phyloP scores from a whole-genome alignment of 768 basidiomycete species.

The Lactifluus hygrophoroides region DNA sequence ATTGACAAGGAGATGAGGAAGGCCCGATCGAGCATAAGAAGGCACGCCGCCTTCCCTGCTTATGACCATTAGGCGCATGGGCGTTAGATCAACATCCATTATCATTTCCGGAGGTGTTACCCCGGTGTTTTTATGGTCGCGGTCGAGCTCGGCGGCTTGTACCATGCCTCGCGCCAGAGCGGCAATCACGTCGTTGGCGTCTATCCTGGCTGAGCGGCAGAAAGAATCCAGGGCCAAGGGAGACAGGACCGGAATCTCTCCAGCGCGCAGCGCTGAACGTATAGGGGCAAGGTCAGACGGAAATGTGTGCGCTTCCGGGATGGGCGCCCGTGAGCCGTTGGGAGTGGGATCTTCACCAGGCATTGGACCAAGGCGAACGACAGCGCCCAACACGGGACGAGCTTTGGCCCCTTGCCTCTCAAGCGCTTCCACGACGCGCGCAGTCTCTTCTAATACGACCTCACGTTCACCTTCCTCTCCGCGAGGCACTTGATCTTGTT shows the following conservation, averaged over 20 bases:
- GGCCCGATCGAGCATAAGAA: conserved; percentile 90
- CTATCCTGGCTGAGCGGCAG: conserved; percentile 77
- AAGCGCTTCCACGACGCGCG: conserved; percentile 73
- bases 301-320: conserved; percentile 72
- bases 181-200: conserved; percentile 81
- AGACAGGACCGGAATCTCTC: conserved; percentile 93
- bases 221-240: conserved; percentile 90
- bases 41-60: conserved; percentile 95
- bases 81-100: conserved; percentile 74
- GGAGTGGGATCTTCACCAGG: conserved; percentile 37
- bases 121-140: conserved; percentile 29
- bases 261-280: conserved; percentile 80
- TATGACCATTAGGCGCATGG: conserved; percentile 94
- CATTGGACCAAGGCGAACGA: conserved; percentile 77
- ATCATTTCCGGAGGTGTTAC: conserved; percentile 29
- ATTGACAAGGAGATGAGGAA: conserved; percentile 95
- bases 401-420: conserved; percentile 82
- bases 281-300: conserved; percentile 76
- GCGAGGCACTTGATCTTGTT: conserved; percentile 66
- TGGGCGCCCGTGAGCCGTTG: conserved; percentile 26
- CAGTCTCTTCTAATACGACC: conserved; percentile 66
- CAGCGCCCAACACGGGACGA: conserved; percentile 79
- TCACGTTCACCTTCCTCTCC: conserved; percentile 65
- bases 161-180: conserved; percentile 84
- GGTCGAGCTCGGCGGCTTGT: conserved; percentile 43